These are phyloP conservation scores for Inosperma sp. DNA, from an alignment of 768 basidiomycete genomes.

Conservation along the genomic window DNA sequence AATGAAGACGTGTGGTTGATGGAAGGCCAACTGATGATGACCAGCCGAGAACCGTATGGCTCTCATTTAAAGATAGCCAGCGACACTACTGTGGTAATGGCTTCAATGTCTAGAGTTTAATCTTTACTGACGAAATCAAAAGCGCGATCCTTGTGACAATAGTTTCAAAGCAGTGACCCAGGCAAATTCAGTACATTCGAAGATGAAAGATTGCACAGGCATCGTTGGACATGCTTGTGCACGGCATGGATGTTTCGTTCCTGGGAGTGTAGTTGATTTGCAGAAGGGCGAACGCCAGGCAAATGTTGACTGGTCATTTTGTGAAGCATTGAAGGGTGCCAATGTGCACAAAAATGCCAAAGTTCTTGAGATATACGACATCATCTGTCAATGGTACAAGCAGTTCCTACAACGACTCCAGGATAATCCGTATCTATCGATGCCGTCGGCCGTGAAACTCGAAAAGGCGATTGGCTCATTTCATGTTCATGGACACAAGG, in stretches of 20 bases:
- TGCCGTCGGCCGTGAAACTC: not conserved
- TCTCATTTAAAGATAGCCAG: constrained; percentile 1
- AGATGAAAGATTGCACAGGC: constrained; percentile 11
- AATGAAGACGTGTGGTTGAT: constrained; percentile 11
- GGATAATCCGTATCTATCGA: constrained; percentile 2
- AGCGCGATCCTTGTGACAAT: not conserved
- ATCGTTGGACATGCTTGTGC: constrained; percentile 18
- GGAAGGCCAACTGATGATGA: constrained; percentile 14
- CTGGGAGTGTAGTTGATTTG: constrained; percentile 20
- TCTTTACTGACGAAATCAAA: not conserved
- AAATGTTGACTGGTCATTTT: constrained; percentile 23
- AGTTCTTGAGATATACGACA: constrained; percentile 17
- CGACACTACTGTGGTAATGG: constrained; percentile 3
- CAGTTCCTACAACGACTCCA: constrained; percentile 3
- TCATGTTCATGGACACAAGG: constrained; percentile 15
- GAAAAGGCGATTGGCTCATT: constrained; percentile 12
- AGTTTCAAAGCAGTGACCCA: not conserved
- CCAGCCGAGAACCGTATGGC: not conserved
- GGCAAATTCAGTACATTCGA: not conserved
- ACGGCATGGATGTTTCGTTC: constrained; percentile 21
- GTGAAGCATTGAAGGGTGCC: constrained; percentile 11
- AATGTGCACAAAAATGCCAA: constrained; percentile 2
- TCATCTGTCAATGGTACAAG: constrained; percentile 17
- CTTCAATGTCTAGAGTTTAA: too few relatives aligned
- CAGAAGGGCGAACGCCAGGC: constrained; percentile 24